Evolutionary conservation across 495 filamentous ascomycete species (phyloP), one percentile per base, ranked within the genome.

Genomic region (Hypomontagnella submonticulosa): DNA sequence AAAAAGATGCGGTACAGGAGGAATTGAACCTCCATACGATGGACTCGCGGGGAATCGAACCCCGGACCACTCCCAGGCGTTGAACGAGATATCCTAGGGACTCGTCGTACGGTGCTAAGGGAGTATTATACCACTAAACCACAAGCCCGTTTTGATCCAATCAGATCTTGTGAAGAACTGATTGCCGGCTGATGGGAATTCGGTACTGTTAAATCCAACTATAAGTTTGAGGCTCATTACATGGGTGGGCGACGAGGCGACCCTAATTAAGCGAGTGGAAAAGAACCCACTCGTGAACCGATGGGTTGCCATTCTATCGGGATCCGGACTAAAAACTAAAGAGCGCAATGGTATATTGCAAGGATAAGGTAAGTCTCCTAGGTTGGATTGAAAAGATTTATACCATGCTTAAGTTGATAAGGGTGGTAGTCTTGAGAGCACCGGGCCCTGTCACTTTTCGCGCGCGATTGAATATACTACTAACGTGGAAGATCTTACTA

Each of bases 31-130:
- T 60, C 57, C 18, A 15, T 3, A 30, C 4, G 48, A 34, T 72
- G 70, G 70, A 72, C 70, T 70, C 76, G 80, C 80, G 73, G 80
- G 80, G 77, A 82, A 81, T 82, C 78, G 80, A 82, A 82, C 77
- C 80, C 80, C 74, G 77, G 80, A 81, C 79, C 78, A 78, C 79
- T 75, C 77, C 76, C 76, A 82, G 77, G 74, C 76, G 36, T 9
- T 30, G 27, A 36, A 20, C 37, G 51, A 16, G 34, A 40, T 12
- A 54, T 30, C 9, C n/a, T 47, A 47, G 18, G 4, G 15, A 54
- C 15, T 16, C 19, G 41, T 54, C 51, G 20, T 32, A 19, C 18
- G 51, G 20, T 63, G 61, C 61, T 63, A 63, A 63, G 61, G 52
- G 61, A 63, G 61, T 63, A 63, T 63, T 63, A 63, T 63, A 63